Conservation (phyloP, 257 asterid species). For the Lycium barbarum region DNA sequence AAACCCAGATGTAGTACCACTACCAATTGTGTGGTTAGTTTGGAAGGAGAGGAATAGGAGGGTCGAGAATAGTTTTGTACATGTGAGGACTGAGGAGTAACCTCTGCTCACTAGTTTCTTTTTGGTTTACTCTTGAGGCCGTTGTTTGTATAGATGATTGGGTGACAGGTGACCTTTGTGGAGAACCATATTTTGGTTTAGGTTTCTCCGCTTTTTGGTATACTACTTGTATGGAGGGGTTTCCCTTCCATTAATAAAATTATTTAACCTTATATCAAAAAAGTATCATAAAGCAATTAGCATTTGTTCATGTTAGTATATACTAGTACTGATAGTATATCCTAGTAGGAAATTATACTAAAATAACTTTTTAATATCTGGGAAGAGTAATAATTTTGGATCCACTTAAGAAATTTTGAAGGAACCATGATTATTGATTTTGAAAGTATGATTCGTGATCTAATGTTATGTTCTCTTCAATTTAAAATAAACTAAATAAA, state of each 20-base stretch:
- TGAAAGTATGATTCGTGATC: background rate
- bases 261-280: background rate
- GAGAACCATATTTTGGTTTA: constrained; percentile 1
- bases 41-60: constrained; percentile 6
- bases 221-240: background rate
- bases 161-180: constrained; percentile 22
- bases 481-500: background rate
- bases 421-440: constrained; percentile 19
- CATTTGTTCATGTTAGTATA: constrained; percentile 9
- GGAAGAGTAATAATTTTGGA: constrained; percentile 6
- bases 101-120: background rate
- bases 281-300: background rate
- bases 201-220: constrained; percentile 7
- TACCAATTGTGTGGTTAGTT: background rate
- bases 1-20: background rate
- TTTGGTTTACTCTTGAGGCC: background rate
- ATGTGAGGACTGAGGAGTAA: constrained; percentile 18
- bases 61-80: constrained; percentile 6
- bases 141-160: background rate
- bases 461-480: constrained; percentile 7
- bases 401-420: constrained; percentile 8
- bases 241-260: constrained; percentile 15
- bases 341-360: background rate
- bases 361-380: background rate
- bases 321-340: background rate